Evolutionary conservation across 805 yeast genomes (phyloP).

Genomic region (Torulaspora gathmanii): DNA sequence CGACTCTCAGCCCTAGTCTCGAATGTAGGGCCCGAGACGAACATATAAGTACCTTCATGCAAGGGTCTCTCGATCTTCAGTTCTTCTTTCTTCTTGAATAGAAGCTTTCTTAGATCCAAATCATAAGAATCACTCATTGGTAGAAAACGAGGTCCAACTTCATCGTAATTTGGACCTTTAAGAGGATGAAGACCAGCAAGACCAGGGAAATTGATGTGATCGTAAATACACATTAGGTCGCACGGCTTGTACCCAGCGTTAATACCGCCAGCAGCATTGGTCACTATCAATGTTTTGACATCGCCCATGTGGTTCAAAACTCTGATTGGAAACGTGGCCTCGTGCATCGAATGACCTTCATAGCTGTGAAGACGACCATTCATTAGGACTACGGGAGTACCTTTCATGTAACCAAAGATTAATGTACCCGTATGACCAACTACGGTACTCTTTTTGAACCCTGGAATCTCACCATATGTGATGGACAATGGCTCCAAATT

Average conservation of each 20-base stretch:
- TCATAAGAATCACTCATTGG: slow-evolving; percentile 90
- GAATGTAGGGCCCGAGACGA: slow-evolving; percentile 89
- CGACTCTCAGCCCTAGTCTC: slow-evolving; percentile 92
- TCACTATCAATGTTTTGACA: slow-evolving; percentile 61
- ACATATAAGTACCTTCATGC: slow-evolving; percentile 83
- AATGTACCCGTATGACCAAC: slow-evolving; percentile 85
- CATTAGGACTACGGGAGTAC: slow-evolving; percentile 84
- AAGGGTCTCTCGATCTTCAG: slow-evolving; percentile 51
- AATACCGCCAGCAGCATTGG: slow-evolving; percentile 96
- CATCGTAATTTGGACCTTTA: slow-evolving; percentile 77
- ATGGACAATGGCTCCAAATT: slow-evolving; percentile 45
- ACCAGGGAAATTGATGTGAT: slow-evolving; percentile 90
- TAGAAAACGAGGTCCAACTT: slow-evolving; percentile 79
- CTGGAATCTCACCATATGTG: slow-evolving; percentile 67
- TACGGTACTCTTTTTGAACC: slow-evolving; percentile 77
- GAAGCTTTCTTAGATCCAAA: slow-evolving; percentile 57
- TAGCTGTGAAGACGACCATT: slow-evolving; percentile 89
- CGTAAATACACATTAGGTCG: slow-evolving; percentile 84
- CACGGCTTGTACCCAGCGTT: slow-evolving; percentile 67
- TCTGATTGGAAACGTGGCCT: slow-evolving; percentile 82
- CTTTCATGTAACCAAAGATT: slow-evolving; percentile 68
- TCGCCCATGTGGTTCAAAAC: slow-evolving; percentile 58
- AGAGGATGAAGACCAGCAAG: slow-evolving; percentile 83
- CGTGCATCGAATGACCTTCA: slow-evolving; percentile 82
- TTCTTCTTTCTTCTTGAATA: slow-evolving; percentile 51